A percentile compares a stretch with the other conserved stretches of the same genome.
Conservation (phyloP, 1,284 basidiomycete genomes). For the Pseudozyma thailandica region DNA sequence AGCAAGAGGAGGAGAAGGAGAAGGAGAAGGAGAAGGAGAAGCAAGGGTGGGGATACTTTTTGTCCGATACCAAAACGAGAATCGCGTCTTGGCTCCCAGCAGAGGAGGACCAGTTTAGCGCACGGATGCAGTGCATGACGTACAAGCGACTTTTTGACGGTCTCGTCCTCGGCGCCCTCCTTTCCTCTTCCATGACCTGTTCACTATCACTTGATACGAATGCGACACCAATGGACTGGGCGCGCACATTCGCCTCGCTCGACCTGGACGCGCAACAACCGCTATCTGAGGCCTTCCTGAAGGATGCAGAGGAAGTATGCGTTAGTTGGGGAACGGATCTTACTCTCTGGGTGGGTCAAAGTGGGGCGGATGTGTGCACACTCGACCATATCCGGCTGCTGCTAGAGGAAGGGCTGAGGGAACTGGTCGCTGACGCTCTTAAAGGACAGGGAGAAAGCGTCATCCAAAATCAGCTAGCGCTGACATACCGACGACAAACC, state of each 20-base stretch:
- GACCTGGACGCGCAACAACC: slow-evolving; percentile 28
- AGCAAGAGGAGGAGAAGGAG: neutral
- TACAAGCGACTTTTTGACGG: slow-evolving; percentile 59
- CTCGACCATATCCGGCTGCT: slow-evolving; percentile 27
- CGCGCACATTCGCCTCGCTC: slow-evolving; percentile 16
- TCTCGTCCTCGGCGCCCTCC: slow-evolving; percentile 33
- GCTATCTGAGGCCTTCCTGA: slow-evolving; percentile 35
- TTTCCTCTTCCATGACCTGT: neutral
- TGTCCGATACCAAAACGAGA: slow-evolving; percentile 63
- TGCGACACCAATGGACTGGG: slow-evolving; percentile 40
- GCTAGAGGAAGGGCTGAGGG: slow-evolving; percentile 27
- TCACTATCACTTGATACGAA: slow-evolving; percentile 22
- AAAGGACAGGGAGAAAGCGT: slow-evolving; percentile 4
- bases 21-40: neutral
- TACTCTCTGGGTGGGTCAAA: slow-evolving; percentile 5
- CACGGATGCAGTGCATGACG: slow-evolving; percentile 62
- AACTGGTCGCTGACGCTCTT: slow-evolving; percentile 16
- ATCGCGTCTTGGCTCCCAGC: slow-evolving; percentile 41
- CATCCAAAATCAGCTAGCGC: slow-evolving; percentile 17
- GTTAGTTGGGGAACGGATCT: slow-evolving; percentile 35
- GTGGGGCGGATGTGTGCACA: slow-evolving; percentile 31
- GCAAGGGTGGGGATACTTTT: slow-evolving; percentile 33
- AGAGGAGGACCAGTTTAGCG: slow-evolving; percentile 47
- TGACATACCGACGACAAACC: slow-evolving; percentile 33
- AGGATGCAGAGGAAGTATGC: slow-evolving; percentile 40